Conservation (phyloP, 257 asterid genomes). For the Fraxinus excelsior region DNA sequence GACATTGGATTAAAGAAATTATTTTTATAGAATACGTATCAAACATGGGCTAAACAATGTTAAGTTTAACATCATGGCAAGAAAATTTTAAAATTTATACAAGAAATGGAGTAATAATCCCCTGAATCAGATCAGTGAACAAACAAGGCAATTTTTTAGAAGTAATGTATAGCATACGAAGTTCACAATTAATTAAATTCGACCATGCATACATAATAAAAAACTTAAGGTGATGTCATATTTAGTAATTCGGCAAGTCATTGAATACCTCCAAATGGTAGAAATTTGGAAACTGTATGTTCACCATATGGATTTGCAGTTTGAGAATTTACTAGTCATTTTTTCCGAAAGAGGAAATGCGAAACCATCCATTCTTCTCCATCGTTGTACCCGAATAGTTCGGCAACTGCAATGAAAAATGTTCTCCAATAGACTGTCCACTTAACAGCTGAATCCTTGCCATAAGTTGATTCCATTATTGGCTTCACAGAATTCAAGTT, state of each 20-base stretch:
- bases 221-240: not conserved
- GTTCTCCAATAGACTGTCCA: constrained; percentile 97
- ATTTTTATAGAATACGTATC: no score
- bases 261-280: not conserved
- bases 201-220: not conserved
- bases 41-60: not conserved
- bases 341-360: constrained; percentile 79
- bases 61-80: not conserved
- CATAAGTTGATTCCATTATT: constrained; percentile 89
- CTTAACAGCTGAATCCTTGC: constrained; percentile 78
- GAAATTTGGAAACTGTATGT: not conserved
- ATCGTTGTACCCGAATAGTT: constrained; percentile 66
- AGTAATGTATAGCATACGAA: not conserved
- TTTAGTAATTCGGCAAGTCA: not conserved
- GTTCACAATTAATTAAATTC: not conserved
- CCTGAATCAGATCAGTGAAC: not conserved
- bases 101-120: not conserved
- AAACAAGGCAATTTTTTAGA: not conserved
- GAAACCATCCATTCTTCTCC: constrained; percentile 98
- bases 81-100: no score
- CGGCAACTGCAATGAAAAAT: constrained; percentile 86
- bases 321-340: constrained; percentile 20
- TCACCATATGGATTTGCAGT: no score
- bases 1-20: no score
- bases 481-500: constrained; percentile 53